Conservation (phyloP, 192 early-diverging fungal genomes). For the Backusella tuberculispora region DNA sequence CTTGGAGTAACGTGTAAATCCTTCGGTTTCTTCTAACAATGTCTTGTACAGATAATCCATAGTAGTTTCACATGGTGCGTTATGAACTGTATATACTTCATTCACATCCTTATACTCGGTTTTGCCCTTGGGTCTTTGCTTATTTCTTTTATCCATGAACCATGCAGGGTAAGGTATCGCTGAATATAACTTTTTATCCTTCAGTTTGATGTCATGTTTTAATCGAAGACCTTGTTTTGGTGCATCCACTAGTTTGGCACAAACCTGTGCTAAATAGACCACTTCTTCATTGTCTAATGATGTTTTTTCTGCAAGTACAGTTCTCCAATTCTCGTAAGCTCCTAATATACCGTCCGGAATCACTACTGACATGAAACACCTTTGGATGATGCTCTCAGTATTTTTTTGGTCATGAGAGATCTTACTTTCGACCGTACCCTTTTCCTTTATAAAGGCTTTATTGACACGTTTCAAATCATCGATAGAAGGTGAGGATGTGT, state of each 20-base stretch:
- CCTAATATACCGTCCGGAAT: conserved; percentile 23
- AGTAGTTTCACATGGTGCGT: conserved; percentile 19
- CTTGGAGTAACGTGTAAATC: conserved; percentile 13
- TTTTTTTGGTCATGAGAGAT: not conserved
- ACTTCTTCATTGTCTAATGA: conserved; percentile 30
- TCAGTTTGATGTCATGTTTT: not conserved
- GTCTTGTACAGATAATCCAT: conserved; percentile 29
- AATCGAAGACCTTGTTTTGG: conserved; percentile 42
- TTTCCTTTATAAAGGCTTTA: conserved; percentile 27
- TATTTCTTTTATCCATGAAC: conserved; percentile 31
- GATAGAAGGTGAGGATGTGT: conserved; percentile 12
- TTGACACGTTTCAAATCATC: not conserved
- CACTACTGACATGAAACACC: conserved; percentile 1
- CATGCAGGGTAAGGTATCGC: conserved; percentile 27
- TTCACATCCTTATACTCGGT: not conserved
- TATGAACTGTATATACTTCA: not conserved
- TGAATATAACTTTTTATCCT: conserved; percentile 14
- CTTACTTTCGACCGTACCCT: not conserved
- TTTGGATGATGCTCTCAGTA: conserved; percentile 17
- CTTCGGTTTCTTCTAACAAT: not conserved
- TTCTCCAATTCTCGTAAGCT: conserved; percentile 35
- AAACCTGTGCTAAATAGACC: conserved; percentile 40
- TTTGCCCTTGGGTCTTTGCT: not conserved
- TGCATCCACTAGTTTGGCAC: conserved; percentile 36
- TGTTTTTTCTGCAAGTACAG: conserved; percentile 23